Conservation (phyloP, 768 basidiomycete genomes). For the Candolleomyces efflorescens region DNA sequence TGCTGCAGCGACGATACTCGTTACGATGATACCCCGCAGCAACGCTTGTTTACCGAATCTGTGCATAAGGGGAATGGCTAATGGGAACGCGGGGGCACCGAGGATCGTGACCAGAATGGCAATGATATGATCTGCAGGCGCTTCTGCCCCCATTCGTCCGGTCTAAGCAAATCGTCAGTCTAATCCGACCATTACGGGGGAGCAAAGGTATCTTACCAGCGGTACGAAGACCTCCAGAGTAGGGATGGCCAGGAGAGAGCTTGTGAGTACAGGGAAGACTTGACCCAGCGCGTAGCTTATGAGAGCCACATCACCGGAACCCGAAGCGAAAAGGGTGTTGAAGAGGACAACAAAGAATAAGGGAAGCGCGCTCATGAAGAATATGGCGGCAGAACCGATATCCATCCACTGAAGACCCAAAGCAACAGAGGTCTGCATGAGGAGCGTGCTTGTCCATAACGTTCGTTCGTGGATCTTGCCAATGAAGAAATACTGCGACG, state of each 20-base stretch:
- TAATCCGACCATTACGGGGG: neutral
- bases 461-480: constrained; percentile 55
- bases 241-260: constrained; percentile 52
- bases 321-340: constrained; percentile 36
- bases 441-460: constrained; percentile 53
- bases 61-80: constrained; percentile 67
- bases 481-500: constrained; percentile 52
- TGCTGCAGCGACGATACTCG: constrained; percentile 42
- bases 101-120: constrained; percentile 67
- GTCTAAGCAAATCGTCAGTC: constrained; percentile 44
- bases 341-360: constrained; percentile 53
- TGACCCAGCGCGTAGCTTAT: constrained; percentile 63
- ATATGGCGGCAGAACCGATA: constrained; percentile 74
- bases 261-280: constrained; percentile 49
- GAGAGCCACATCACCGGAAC: constrained; percentile 42
- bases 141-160: constrained; percentile 76
- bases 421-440: constrained; percentile 56
- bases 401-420: constrained; percentile 56
- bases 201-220: constrained; percentile 42
- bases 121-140: constrained; percentile 86
- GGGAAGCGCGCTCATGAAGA: constrained; percentile 58
- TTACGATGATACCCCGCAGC: constrained; percentile 35
- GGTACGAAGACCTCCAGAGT: constrained; percentile 90
- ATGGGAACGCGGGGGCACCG: constrained; percentile 54
- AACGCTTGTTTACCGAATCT: constrained; percentile 49